phyloP scores from a whole-genome alignment of 306 rosid species.

The Glycine soja region DNA sequence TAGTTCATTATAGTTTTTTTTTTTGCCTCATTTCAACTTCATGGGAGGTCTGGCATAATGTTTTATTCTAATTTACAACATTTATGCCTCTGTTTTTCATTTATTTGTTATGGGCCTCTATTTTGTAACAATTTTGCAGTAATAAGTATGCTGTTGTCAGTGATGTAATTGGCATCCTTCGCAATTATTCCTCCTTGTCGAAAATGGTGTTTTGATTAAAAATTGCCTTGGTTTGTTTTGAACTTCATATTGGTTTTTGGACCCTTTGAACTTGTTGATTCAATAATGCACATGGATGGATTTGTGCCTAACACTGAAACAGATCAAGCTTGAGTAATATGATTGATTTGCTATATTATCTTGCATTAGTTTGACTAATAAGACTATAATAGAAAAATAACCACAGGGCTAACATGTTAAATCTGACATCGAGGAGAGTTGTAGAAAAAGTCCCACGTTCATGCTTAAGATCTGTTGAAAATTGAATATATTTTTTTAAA shows the following conservation, averaged over 20 bases:
- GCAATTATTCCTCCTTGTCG: slow-evolving; percentile 30
- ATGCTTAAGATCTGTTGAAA: too few species aligned
- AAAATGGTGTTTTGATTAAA: slow-evolving; percentile 29
- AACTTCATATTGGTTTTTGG: not conserved
- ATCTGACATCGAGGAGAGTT: too few species aligned
- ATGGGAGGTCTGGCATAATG: slow-evolving; percentile 52
- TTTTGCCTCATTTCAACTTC: slow-evolving; percentile 47
- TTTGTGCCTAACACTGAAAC: not conserved
- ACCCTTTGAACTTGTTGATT: too few species aligned
- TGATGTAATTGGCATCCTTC: slow-evolving; percentile 50
- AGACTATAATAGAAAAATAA: too few species aligned
- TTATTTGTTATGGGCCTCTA: slow-evolving; percentile 45
- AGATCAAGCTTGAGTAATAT: too few species aligned
- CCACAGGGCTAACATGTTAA: too few species aligned
- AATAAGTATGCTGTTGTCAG: slow-evolving; percentile 60
- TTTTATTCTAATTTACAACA: slow-evolving; percentile 43
- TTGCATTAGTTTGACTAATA: too few species aligned
- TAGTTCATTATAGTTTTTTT: slow-evolving; percentile 51
- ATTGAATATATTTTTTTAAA: too few species aligned
- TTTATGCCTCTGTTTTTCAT: slow-evolving; percentile 51
- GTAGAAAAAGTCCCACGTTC: too few species aligned
- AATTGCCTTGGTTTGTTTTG: not conserved
- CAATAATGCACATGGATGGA: not conserved
- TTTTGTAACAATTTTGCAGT: slow-evolving; percentile 56
- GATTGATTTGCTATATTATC: too few species aligned